A percentile compares a stretch with the other conserved stretches of the same genome.
Conservation (phyloP, 176 grass and related monocot species). For the Bromus sterilis region DNA sequence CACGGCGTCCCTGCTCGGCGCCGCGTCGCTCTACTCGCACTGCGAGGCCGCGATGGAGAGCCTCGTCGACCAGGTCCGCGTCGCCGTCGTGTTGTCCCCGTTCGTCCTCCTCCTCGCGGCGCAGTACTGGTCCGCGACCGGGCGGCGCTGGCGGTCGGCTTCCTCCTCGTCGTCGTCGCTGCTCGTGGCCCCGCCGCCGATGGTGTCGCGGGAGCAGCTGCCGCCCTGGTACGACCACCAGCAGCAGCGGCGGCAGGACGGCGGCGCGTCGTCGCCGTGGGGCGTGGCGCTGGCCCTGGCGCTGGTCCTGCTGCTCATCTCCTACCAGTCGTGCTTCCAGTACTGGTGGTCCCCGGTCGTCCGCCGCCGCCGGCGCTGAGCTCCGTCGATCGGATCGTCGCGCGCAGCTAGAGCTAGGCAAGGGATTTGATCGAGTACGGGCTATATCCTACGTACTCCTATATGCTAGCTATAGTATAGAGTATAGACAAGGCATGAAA, state of each 20-base stretch:
- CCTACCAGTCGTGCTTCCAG: constrained; percentile 87
- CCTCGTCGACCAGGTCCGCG: constrained; percentile 42
- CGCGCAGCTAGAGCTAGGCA: not conserved
- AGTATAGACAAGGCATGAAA: not conserved
- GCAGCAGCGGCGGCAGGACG: constrained; percentile 9
- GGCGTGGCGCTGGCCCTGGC: constrained; percentile 68
- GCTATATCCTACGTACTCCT: not conserved
- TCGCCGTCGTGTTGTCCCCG: constrained; percentile 66
- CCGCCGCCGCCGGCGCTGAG: constrained; percentile 33
- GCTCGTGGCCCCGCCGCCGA: constrained; percentile 13
- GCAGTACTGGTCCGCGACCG: constrained; percentile 62
- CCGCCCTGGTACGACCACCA: not conserved
- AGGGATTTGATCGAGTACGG: not conserved
- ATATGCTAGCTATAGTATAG: too few relatives aligned
- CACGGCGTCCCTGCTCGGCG: constrained; percentile 57
- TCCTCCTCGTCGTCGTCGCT: not conserved
- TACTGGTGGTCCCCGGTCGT: constrained; percentile 69
- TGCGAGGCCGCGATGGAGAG: constrained; percentile 62
- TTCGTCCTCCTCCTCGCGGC: constrained; percentile 67
- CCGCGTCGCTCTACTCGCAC: constrained; percentile 54
- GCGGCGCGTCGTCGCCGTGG: constrained; percentile 57
- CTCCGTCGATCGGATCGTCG: not conserved
- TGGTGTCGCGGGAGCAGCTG: constrained; percentile 13
- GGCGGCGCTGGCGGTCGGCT: not conserved
- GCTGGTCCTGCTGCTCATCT: constrained; percentile 79